Evolutionary conservation across 768 basidiomycete species (phyloP).

Genomic region (Neoboletus subvelutipes): DNA sequence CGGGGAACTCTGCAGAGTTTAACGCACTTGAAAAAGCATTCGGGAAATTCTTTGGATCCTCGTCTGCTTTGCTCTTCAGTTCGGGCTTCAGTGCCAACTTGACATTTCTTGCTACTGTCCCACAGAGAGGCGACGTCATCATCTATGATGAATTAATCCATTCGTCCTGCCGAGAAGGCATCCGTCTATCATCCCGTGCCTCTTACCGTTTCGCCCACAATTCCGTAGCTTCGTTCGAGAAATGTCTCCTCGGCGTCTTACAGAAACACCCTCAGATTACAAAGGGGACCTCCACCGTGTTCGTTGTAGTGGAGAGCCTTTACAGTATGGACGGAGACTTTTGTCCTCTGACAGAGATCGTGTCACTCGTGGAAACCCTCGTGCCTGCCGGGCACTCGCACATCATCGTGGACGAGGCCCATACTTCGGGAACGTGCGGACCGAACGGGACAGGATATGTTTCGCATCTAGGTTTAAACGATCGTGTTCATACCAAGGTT

Average conservation of each 20-base stretch:
- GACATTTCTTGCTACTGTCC: conserved; percentile 48
- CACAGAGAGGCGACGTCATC: conserved; percentile 43
- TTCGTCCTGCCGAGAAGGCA: conserved; percentile 51
- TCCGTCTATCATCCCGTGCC: conserved; percentile 37
- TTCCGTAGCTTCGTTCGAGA: conserved; percentile 34
- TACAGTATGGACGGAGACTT: conserved; percentile 66
- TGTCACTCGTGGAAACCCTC: conserved; percentile 36
- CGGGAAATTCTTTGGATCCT: conserved; percentile 24
- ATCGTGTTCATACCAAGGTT: conserved; percentile 44
- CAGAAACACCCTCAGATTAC: conserved; percentile 23
- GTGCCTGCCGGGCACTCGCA: conserved; percentile 40
- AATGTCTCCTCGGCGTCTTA: conserved; percentile 28
- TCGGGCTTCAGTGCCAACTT: conserved; percentile 56
- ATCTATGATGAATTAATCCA: conserved; percentile 56
- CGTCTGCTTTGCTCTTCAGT: conserved; percentile 49
- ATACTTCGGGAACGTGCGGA: conserved; percentile 56
- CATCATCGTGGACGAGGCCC: conserved; percentile 58
- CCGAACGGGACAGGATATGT: conserved; percentile 44
- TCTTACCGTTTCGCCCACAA: conserved; percentile 47
- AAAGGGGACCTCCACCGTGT: conserved; percentile 36
- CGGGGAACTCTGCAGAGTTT: conserved; percentile 32
- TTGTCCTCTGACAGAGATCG: conserved; percentile 44
- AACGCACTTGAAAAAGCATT: conserved; percentile 14
- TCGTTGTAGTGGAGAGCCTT: conserved; percentile 51
- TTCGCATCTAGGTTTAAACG: conserved; percentile 41